Evolutionary conservation across 75 land plant species (phyloP).

Genomic region (Pinus taeda): DNA sequence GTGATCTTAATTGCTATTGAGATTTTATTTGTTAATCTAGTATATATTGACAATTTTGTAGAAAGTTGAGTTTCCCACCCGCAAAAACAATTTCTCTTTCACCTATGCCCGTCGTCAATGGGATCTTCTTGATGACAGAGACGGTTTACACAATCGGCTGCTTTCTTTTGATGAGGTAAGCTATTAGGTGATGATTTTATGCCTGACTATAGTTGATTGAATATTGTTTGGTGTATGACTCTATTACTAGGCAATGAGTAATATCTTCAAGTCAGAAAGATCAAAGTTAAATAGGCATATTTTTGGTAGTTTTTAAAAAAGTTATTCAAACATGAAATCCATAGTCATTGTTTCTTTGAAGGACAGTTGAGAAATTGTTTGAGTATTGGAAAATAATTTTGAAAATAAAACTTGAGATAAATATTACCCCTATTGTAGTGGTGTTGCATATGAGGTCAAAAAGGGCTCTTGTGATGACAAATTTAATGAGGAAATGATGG

Average conservation of each 20-base stretch:
- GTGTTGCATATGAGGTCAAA: no score
- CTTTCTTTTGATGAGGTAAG: constrained; percentile 79
- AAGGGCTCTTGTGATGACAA: no score
- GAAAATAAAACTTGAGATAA: constrained; percentile 15
- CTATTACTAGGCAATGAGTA: constrained; percentile 57
- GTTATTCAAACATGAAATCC: no score
- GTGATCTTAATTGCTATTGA: background rate
- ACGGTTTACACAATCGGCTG: constrained; percentile 45
- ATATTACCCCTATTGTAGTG: no score
- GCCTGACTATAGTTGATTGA: background rate
- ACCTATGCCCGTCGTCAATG: constrained; percentile 73
- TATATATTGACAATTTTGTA: constrained; percentile 20
- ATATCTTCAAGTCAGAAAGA: background rate
- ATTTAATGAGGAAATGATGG: no score
- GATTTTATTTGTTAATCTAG: constrained; percentile 1
- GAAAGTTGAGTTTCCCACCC: constrained; percentile 92
- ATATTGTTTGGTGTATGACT: background rate
- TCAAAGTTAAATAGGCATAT: no score
- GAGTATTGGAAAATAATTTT: constrained; percentile 40
- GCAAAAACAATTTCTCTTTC: constrained; percentile 73
- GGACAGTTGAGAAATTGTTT: constrained; percentile 39
- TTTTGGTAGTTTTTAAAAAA: no score
- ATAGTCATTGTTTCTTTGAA: no score
- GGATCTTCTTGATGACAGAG: constrained; percentile 45
- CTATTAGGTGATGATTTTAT: background rate